Base-by-base conservation (phyloP, 805 yeast species). In the Lachancea thermotolerans region DNA sequence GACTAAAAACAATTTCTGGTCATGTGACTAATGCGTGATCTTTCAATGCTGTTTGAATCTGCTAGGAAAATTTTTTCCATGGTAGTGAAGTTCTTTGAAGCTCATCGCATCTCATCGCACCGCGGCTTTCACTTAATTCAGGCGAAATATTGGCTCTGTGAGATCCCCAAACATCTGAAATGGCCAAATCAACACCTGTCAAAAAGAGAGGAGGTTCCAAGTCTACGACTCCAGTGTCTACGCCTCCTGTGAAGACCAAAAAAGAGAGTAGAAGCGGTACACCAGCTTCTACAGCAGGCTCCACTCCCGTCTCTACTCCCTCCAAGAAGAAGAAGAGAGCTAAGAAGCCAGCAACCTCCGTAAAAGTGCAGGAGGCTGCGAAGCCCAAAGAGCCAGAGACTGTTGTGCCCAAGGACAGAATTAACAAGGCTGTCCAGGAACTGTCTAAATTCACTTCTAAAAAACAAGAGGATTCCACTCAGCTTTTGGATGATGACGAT, bases 381-480 rank as follows among this genome's bases (percentile, higher is more conserved):
- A 56, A 57, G 39, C 15, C 39, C 18, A 56, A 58, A 38, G 59
- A 45, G 8, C 39, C 39, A 9, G 37, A 28, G 10, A 30, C 50
- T n/a, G 46, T 37, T 15, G 63, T 68, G 31, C 64, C 65, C n/a
- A 40, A 44, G 6, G 54, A 52, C 14, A 63, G 65, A 50, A 58
- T 76, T 12, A 49, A 53, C 15, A 76, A 76, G 50, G 90, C 91
- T 10, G 63, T 85, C 38, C 57, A 67, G 14, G 95, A 88, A 53
- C 74, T 93, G 58, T 67, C 70, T 45, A 82, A 83, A 60, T 88
- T 74, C 64, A 62, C 75, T 42, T 61, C 60, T 14, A 66, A 59
- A 35, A 64, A 63, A 16, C 44, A 49, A 5, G 41, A 30, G 10
- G 53, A 61, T 36, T 69, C 73, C 51, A 58, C 68, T 25, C 37